Evolutionary conservation across 345 rosid genomes (phyloP), one percentile per base, ranked within the genome.

Genomic region (Hibiscus tridactylites): DNA sequence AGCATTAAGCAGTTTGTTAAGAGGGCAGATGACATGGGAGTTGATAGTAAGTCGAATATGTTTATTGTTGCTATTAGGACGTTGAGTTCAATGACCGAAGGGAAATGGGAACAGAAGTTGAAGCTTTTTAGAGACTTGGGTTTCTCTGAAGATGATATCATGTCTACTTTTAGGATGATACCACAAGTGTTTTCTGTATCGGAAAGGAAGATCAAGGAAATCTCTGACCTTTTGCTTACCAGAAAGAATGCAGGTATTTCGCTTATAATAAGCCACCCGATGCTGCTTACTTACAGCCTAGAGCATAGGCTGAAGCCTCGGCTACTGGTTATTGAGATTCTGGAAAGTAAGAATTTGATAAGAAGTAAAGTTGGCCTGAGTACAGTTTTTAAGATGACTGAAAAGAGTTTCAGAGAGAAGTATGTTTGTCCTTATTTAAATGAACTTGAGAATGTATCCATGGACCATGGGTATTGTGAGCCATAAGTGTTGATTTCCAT

Each of bases 41-140:
- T 79, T 3, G 62, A 77, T 71, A 67, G 79, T 64, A 53, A 73
- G 9, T 79, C 85, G 5, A 77, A 33, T 8, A 54, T 19, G 84
- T 75, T 68, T 74, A 62, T 83, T 61, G 12, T 26, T 39, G 80
- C 80, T 10, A 61, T 81, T 73, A 70, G 81, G 31, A 56, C 46
- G 8, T 19, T 79, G 65, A 50, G 78, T 73, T 81, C 82, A 2
- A 73, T 75, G 84, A 70, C 16, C 24, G n/a, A 4, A 24, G 71
- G 77, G 73, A 79, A 9, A 3, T 83, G 81, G 83, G 80, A 81
- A 63, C 72, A 11, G 16, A 81, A 79, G 63, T 44, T 79, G 80
- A 71, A 73, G 65, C 69, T 79, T 61, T 57, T 83, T 12, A 50
- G 68, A 73, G 44, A 65, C 5, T 60, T 81, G 61, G 84, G 84